These are phyloP conservation scores for Pythium biforme DNA, from an alignment of 352 stramenopile genomes.

Conservation along the genomic window DNA sequence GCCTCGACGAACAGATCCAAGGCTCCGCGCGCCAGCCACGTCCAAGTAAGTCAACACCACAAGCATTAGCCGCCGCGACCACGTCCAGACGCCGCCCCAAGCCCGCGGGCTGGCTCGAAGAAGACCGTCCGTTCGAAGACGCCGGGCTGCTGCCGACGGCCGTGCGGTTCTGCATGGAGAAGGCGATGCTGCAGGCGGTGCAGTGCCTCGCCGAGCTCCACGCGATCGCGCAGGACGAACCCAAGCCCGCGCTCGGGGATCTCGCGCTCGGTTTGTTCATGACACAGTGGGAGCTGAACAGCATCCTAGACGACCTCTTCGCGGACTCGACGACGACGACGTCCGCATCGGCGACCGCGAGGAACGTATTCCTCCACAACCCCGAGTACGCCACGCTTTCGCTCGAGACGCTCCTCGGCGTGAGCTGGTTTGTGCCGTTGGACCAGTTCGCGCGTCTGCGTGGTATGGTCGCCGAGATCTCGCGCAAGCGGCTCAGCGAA, in stretches of 20 bases:
- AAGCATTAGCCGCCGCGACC: neutral
- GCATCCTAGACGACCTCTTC: slow-evolving; percentile 41
- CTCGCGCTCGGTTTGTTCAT: slow-evolving; percentile 39
- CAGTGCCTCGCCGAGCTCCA: slow-evolving; percentile 45
- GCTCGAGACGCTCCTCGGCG: slow-evolving; percentile 36
- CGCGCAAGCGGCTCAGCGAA: slow-evolving; percentile 51
- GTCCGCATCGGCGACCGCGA: neutral
- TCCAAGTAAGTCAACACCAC: no score
- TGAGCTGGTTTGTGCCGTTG: slow-evolving; percentile 70
- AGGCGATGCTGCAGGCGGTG: slow-evolving; percentile 42
- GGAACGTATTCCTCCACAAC: slow-evolving; percentile 10
- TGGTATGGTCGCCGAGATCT: slow-evolving; percentile 54
- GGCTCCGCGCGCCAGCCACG: neutral
- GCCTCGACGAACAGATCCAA: slow-evolving; percentile 44
- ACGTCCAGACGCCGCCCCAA: slow-evolving; percentile 1
- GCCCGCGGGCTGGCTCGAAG: neutral
- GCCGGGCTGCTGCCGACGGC: slow-evolving; percentile 45
- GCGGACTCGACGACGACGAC: neutral
- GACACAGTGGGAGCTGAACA: slow-evolving; percentile 58
- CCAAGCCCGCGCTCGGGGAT: slow-evolving; percentile 3
- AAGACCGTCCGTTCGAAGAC: slow-evolving; percentile 35
- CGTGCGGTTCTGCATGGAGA: slow-evolving; percentile 55
- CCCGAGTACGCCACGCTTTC: slow-evolving; percentile 18
- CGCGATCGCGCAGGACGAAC: slow-evolving; percentile 26
- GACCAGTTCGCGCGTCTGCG: slow-evolving; percentile 43